Percentiles rank a stretch among this genome's conserved stretches.
phyloP scores from a whole-genome alignment of 2,329 filamentous ascomycete species.

The Botrytis fabae region DNA sequence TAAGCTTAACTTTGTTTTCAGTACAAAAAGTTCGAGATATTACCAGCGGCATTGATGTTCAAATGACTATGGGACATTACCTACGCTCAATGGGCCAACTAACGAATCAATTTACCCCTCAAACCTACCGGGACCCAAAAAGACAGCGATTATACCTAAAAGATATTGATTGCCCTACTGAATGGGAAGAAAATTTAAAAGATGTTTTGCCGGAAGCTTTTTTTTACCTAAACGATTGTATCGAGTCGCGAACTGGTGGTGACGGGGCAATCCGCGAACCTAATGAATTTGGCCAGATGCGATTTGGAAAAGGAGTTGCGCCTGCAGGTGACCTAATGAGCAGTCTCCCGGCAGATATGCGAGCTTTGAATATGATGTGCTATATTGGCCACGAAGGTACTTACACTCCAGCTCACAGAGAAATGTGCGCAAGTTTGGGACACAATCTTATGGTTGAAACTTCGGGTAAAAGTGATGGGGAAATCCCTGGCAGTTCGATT shows the following conservation, averaged over 20 bases:
- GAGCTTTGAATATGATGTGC: conserved; percentile 96
- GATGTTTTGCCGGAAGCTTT: conserved; percentile 77
- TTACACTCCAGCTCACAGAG: conserved; percentile 89
- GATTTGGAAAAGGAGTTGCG: conserved; percentile 50
- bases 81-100: conserved; percentile 82
- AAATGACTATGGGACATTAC: conserved; percentile 88
- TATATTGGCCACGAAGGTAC: conserved; percentile 98
- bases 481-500: conserved; percentile 83
- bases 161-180: conserved; percentile 88
- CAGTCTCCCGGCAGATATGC: conserved; percentile 80
- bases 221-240: conserved; percentile 86
- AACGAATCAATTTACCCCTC: conserved; percentile 75
- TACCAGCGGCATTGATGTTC: conserved; percentile 68
- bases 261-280: conserved; percentile 54
- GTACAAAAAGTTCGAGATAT: conserved; percentile 86
- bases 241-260: conserved; percentile 55
- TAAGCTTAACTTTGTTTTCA: conserved; percentile 43
- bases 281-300: conserved; percentile 44
- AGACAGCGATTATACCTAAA: conserved; percentile 91
- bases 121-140: conserved; percentile 75
- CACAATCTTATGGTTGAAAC: conserved; percentile 99
- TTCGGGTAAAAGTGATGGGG: conserved; percentile 69
- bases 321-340: conserved; percentile 93
- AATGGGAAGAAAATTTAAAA: conserved; percentile 80
- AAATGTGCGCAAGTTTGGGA: conserved; percentile 95